A percentile compares a stretch with the other conserved stretches of the same genome.
Evolutionary conservation across 2,329 filamentous ascomycete species (phyloP).

Genomic region (Leptographium radiaticola): DNA sequence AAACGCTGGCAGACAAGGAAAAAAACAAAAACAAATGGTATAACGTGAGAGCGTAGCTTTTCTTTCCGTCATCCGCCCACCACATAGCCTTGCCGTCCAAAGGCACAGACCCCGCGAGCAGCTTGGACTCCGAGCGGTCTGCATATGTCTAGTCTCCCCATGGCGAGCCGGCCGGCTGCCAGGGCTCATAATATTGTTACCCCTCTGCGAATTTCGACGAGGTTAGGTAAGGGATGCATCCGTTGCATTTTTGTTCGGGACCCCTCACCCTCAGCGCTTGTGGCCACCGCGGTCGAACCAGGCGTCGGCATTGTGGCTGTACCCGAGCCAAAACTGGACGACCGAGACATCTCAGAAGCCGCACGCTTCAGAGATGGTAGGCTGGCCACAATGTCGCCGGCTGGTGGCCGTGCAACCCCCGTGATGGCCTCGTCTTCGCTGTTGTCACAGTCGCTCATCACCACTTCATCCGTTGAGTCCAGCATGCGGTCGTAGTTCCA

Average conservation of each 20-base stretch:
- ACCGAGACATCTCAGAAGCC: conserved; percentile 38
- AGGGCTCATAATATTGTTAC: conserved; percentile 5
- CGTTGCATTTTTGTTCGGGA: conserved; percentile 21
- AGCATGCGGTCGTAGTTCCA: conserved; percentile 40
- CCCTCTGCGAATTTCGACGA: conserved; percentile 25
- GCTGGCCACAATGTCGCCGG: conserved; percentile 31
- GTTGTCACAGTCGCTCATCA: conserved; percentile 12
- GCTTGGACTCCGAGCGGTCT: no score
- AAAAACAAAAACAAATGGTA: neutral
- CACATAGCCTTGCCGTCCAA: neutral
- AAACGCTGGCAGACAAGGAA: neutral
- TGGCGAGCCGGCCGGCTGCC: no score
- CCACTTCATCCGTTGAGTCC: conserved; percentile 25
- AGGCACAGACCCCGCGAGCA: neutral
- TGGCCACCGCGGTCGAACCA: conserved; percentile 11
- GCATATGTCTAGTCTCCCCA: neutral
- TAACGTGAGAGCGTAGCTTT: neutral
- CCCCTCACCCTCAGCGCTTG: conserved; percentile 13
- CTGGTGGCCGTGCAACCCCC: conserved; percentile 22
- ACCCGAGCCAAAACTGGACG: conserved; percentile 28
- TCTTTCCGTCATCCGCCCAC: neutral
- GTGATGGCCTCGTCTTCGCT: conserved; percentile 9
- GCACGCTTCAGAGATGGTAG: conserved; percentile 34
- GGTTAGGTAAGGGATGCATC: conserved; percentile 23
- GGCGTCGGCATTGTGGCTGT: conserved; percentile 11